Evolutionary conservation across 768 basidiomycete genomes (phyloP).

Genomic region (Mycena vulgaris): DNA sequence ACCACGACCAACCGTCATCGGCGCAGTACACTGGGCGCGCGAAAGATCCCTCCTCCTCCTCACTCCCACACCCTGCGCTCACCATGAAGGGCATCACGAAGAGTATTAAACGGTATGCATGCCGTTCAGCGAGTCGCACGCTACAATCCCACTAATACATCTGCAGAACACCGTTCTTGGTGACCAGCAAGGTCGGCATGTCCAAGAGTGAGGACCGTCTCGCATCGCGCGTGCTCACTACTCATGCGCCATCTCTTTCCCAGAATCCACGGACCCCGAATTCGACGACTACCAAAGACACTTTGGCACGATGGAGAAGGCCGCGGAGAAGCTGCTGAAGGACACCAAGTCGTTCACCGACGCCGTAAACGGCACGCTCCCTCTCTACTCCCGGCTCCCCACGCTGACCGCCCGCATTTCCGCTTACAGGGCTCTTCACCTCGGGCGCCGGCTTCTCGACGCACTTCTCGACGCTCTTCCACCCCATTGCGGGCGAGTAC

Average conservation of each 20-base stretch:
- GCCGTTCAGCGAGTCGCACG: constrained; percentile 36
- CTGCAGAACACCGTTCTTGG: constrained; percentile 88
- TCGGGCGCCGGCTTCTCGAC: constrained; percentile 73
- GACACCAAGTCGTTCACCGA: constrained; percentile 92
- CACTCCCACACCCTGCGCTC: constrained; percentile 16
- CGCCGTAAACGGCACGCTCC: constrained; percentile 76
- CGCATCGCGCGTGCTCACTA: constrained; percentile 18
- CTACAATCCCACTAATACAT: no score
- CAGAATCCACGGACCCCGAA: constrained; percentile 88
- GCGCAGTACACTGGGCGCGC: constrained; percentile 19
- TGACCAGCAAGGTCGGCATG: constrained; percentile 92
- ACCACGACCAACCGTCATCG: constrained; percentile 19
- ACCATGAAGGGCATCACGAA: constrained; percentile 90
- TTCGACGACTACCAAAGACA: constrained; percentile 90
- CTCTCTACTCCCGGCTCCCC: no score
- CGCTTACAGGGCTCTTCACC: constrained; percentile 69
- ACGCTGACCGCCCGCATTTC: constrained; percentile 17
- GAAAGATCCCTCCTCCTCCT: constrained; percentile 1
- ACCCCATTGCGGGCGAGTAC: constrained; percentile 82
- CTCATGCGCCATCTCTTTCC: not conserved
- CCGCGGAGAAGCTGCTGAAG: constrained; percentile 92
- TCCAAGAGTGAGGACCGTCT: constrained; percentile 81
- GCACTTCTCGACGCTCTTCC: constrained; percentile 76
- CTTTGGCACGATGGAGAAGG: constrained; percentile 83
- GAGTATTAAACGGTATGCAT: constrained; percentile 82